Percentiles rank a stretch among this genome's conserved stretches.
Evolutionary conservation across 306 rosid genomes (phyloP).

Genomic region (Prunus salicina): DNA sequence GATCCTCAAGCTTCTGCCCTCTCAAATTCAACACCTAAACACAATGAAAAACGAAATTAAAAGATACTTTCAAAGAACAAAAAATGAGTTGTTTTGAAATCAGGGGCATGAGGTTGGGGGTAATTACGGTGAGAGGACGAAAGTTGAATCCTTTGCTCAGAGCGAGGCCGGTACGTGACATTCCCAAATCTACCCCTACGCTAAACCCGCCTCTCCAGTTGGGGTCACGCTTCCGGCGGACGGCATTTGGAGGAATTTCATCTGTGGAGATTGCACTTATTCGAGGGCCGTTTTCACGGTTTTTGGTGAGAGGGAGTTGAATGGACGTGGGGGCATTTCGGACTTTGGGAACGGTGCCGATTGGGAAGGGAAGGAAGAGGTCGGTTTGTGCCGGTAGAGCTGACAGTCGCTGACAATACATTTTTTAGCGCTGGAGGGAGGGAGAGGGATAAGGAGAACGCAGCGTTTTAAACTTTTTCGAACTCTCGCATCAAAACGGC

Average conservation of each 20-base stretch:
- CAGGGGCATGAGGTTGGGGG: neutral
- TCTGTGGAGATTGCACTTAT: slow-evolving; percentile 30
- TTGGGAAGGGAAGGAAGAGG: neutral
- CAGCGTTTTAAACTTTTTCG: neutral
- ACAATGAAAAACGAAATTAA: neutral
- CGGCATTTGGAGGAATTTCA: slow-evolving; percentile 75
- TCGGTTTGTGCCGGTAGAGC: slow-evolving; percentile 10
- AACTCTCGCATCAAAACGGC: neutral
- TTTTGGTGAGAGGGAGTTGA: slow-evolving; percentile 4
- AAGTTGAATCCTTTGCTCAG: slow-evolving; percentile 79
- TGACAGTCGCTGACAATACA: slow-evolving; percentile 1
- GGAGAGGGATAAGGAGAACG: neutral
- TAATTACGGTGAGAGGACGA: slow-evolving; percentile 69
- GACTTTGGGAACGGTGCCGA: neutral
- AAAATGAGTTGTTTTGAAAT: neutral
- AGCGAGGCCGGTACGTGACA: slow-evolving; percentile 82
- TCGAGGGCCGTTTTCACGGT: neutral
- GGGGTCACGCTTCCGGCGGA: slow-evolving; percentile 56
- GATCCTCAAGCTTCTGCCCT: slow-evolving; percentile 78
- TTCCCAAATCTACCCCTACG: slow-evolving; percentile 80
- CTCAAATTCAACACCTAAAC: slow-evolving; percentile 76
- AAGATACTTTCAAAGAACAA: neutral
- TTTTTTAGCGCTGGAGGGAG: neutral
- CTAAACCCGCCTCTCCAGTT: slow-evolving; percentile 90
- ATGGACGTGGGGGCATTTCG: slow-evolving; percentile 6